Evolutionary conservation across 2,329 filamentous ascomycete genomes (phyloP).

Genomic region (Neopestalotiopsis clavispora): DNA sequence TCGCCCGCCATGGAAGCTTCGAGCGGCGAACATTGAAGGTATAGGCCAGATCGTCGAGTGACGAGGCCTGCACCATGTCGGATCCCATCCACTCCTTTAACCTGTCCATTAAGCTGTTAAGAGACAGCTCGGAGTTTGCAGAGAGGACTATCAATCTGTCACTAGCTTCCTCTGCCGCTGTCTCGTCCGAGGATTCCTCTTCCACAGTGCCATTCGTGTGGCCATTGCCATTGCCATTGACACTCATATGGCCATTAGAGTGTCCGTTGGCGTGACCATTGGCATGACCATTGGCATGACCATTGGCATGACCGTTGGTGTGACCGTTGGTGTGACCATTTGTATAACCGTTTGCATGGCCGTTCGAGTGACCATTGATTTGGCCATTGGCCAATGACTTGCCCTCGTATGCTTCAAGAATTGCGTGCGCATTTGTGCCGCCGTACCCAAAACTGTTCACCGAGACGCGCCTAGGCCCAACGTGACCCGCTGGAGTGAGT

Average conservation of each 20-base stretch:
- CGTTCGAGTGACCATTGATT: background rate
- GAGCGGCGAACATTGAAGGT: slow-evolving; percentile 25
- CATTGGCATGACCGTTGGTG: too few species aligned
- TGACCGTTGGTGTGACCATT: background rate
- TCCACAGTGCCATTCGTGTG: background rate
- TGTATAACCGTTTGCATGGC: background rate
- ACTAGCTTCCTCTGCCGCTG: background rate
- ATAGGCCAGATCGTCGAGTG: slow-evolving; percentile 23
- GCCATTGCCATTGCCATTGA: slow-evolving; percentile 3
- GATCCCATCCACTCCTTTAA: slow-evolving; percentile 16
- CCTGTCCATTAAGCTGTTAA: slow-evolving; percentile 23
- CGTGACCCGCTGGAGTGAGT: slow-evolving; percentile 17
- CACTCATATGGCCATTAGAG: background rate
- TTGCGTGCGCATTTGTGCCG: slow-evolving; percentile 23
- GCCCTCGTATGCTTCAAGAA: slow-evolving; percentile 18
- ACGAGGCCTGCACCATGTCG: background rate
- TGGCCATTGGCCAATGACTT: slow-evolving; percentile 11
- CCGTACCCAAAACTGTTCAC: slow-evolving; percentile 22
- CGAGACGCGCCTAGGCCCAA: slow-evolving; percentile 26
- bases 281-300: too few species aligned
- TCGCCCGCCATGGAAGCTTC: slow-evolving; percentile 17
- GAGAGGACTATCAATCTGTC: background rate
- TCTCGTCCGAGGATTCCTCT: background rate
- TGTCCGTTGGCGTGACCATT: background rate
- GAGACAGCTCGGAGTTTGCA: slow-evolving; percentile 23